Evolutionary conservation across 441 rosid species (phyloP).

Genomic region (Capsella rubella): DNA sequence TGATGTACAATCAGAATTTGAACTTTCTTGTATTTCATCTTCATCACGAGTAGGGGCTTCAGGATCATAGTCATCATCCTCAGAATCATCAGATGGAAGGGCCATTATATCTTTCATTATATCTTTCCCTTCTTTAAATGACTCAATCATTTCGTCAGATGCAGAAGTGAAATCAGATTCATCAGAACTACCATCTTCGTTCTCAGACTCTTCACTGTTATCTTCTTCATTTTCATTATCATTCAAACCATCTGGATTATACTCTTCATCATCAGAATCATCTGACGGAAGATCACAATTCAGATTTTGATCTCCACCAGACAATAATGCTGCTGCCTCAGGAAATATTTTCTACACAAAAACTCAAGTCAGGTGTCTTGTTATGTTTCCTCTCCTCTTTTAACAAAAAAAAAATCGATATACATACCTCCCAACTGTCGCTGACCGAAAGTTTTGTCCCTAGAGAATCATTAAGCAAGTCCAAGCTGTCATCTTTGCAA

Average conservation of each 20-base stretch:
- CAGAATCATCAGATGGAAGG: constrained; percentile 93
- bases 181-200: constrained; percentile 63
- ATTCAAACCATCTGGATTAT: constrained; percentile 63
- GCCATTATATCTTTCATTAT: constrained; percentile 38
- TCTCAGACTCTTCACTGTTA: constrained; percentile 55
- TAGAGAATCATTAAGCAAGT: constrained; percentile 72
- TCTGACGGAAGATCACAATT: constrained; percentile 82
- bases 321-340: constrained; percentile 67
- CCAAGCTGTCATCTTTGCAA: constrained; percentile 85
- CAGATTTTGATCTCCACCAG: constrained; percentile 59
- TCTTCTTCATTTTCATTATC: constrained; percentile 53
- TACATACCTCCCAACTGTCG: constrained; percentile 89
- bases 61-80: constrained; percentile 88
- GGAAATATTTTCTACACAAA: constrained; percentile 86
- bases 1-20: constrained; percentile 81
- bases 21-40: constrained; percentile 57
- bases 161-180: constrained; percentile 69
- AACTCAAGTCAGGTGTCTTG: constrained; percentile 3
- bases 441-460: constrained; percentile 71
- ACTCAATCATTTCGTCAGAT: constrained; percentile 61
- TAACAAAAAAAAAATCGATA: constrained; percentile 33
- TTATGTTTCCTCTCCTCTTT: constrained; percentile 12
- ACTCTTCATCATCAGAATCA: constrained; percentile 90
- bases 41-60: constrained; percentile 57
- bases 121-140: constrained; percentile 47